phyloP scores from a whole-genome alignment of 176 grass and related monocot genomes.

The Triticum turgidum region DNA sequence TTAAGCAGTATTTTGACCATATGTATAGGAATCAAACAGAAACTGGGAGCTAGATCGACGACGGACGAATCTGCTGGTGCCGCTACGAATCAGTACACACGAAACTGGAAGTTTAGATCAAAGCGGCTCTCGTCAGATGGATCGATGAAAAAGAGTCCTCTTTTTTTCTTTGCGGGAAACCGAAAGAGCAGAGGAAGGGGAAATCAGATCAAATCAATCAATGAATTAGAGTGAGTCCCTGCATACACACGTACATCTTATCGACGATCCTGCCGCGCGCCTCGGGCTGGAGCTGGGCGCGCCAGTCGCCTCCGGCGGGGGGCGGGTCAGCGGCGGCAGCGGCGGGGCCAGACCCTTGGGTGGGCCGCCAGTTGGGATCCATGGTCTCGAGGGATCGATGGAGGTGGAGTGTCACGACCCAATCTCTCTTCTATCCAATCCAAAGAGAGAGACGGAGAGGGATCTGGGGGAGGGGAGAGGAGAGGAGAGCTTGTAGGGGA shows the following conservation, averaged over 20 bases:
- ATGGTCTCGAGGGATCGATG: background rate
- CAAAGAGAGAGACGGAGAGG: too few species aligned
- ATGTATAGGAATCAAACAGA: too few species aligned
- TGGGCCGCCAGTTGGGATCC: conserved; percentile 44
- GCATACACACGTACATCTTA: conserved; percentile 47
- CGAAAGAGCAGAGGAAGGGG: background rate
- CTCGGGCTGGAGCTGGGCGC: conserved; percentile 64
- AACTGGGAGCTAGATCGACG: background rate
- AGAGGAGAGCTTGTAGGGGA: too few species aligned
- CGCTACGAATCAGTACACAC: background rate
- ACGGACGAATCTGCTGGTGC: background rate
- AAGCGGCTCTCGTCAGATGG: background rate
- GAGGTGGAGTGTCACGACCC: background rate
- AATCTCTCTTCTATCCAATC: too few species aligned
- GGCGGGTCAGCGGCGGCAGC: conserved; percentile 1
- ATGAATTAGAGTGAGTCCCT: background rate
- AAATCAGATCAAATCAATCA: background rate
- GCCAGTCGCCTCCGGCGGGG: conserved; percentile 50
- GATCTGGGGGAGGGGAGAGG: too few species aligned
- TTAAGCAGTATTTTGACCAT: background rate
- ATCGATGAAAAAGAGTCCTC: background rate
- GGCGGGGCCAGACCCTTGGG: conserved; percentile 36
- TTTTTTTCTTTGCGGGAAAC: background rate
- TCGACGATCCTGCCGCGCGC: conserved; percentile 74
- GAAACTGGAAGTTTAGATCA: background rate